Conservation (phyloP, 768 basidiomycete species). For the Lactifluus echinatus region DNA sequence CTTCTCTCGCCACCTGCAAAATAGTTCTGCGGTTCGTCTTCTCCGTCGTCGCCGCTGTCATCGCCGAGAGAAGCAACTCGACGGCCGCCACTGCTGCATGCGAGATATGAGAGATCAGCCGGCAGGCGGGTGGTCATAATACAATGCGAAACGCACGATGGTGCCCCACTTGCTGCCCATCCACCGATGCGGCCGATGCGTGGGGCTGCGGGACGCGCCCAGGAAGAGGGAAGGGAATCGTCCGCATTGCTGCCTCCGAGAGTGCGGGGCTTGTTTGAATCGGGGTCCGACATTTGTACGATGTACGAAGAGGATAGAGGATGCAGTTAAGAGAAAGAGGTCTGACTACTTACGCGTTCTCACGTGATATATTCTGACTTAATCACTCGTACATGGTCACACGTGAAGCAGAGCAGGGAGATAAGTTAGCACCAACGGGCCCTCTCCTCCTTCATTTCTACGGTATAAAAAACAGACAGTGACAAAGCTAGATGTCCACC, state of each 20-base stretch:
- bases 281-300: slow-evolving; percentile 6
- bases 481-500: no score
- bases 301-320: not conserved
- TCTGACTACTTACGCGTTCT: no score
- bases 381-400: no score
- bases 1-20: slow-evolving; percentile 96
- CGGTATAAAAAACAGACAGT: no score
- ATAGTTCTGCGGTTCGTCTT: slow-evolving; percentile 46
- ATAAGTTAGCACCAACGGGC: no score
- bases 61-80: slow-evolving; percentile 34
- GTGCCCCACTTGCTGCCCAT: slow-evolving; percentile 13
- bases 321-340: not conserved
- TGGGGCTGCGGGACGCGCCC: slow-evolving; percentile 6
- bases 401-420: no score
- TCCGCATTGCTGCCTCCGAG: slow-evolving; percentile 7
- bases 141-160: slow-evolving; percentile 1
- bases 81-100: slow-evolving; percentile 17
- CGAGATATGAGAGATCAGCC: not conserved
- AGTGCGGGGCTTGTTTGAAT: slow-evolving; percentile 15
- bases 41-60: slow-evolving; percentile 39
- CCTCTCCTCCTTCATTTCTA: no score
- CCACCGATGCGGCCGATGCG: slow-evolving; percentile 25
- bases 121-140: no score
- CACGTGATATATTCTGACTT: no score
- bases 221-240: not conserved